Base-by-base conservation (phyloP, 1,284 basidiomycete species). In the Meripilus lineatus region DNA sequence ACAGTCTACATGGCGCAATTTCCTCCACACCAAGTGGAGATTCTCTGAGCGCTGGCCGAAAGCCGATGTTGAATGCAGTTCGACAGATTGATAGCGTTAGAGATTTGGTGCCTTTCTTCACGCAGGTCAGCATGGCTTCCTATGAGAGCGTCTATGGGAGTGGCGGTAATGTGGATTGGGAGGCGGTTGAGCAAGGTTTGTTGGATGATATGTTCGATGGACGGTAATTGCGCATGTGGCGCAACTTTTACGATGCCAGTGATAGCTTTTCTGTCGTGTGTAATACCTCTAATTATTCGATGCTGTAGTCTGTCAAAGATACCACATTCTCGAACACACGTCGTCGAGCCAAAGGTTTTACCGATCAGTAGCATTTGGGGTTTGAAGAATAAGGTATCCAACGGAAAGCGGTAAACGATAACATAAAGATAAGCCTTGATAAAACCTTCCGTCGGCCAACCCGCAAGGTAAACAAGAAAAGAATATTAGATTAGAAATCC, bases 141-240 rank as follows among this genome's bases (percentile, higher is more conserved):
- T 97, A 93, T 58, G 93, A 96, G 66, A 87, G 85, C 47, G 77
- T 94, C 35, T 96, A 95, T 64, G 77, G 79, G 2, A 84, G 84
- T 49, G 75, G 74, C 18, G 84, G 86, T 1, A 79, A 75, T 44
- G 71, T 96, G 14, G 93, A 97, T 60, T 94, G 89, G 90, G 83
- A 83, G 21, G 80, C 79, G 6, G 83, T 97, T 17, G 93, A 97
- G 65, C 73, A 70, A 34, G 80, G 83, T 6, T 65, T 97, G 33
- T 68, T 87, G 61, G 74, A 79, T 38, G 93, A 97, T 65, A 84
- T 97, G 68, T 97, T 97, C 58, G 91, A 94, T 49, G 79, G 79
- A 46, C 70, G 78, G 49, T 73, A 57, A 62, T 32, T n/a, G 41
- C 22, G 18, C 28, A 33, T 42, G 3, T 14, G 10, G 3, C 11